Conservation (phyloP, 345 rosid species). For the Lumnitzera racemosa region DNA sequence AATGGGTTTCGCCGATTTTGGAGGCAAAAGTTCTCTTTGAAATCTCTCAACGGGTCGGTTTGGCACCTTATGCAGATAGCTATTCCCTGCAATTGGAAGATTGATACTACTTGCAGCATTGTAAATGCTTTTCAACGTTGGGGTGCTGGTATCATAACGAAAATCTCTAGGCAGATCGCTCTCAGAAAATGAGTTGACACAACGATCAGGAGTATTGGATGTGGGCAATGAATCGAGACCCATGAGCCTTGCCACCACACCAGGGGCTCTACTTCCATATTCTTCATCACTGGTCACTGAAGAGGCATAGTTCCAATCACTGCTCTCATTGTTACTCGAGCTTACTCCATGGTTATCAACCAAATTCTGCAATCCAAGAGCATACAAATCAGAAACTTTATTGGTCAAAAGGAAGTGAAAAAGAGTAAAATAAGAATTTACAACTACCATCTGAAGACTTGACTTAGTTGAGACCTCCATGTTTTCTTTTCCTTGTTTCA, state of each 20-base stretch:
- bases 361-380: constrained; percentile 29
- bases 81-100: constrained; percentile 30
- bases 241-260: constrained; percentile 94
- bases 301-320: constrained; percentile 50
- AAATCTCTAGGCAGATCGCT: constrained; percentile 21
- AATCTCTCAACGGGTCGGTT: constrained; percentile 59
- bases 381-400: not conserved
- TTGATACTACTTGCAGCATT: not conserved
- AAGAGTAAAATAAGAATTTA: constrained; percentile 13
- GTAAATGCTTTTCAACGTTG: not conserved
- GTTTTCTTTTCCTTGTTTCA: constrained; percentile 38
- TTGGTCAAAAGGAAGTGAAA: not conserved
- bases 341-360: constrained; percentile 34
- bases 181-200: constrained; percentile 26
- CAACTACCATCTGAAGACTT: constrained; percentile 28
- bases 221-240: constrained; percentile 84
- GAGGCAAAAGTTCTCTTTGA: constrained; percentile 73
- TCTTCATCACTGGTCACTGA: constrained; percentile 70
- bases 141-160: constrained; percentile 20
- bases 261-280: constrained; percentile 56
- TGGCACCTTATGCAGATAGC: constrained; percentile 20
- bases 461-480: constrained; percentile 19
- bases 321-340: constrained; percentile 33
- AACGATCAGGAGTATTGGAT: constrained; percentile 32
- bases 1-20: constrained; percentile 65